phyloP scores from a whole-genome alignment of 73 alveolate species.

The Symbiodinium pilosum region DNA sequence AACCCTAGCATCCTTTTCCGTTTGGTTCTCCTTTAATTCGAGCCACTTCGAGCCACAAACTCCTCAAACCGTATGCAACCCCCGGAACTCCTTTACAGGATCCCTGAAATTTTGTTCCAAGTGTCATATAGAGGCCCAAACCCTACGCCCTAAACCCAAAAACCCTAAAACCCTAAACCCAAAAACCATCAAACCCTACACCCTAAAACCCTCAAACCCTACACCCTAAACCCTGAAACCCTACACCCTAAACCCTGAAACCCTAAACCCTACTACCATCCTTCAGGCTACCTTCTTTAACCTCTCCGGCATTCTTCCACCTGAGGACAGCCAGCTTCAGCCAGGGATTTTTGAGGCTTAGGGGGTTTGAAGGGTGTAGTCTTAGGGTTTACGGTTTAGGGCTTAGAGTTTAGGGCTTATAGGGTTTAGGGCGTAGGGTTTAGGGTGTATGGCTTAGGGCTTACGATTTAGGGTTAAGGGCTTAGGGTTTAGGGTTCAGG shows the following conservation, averaged over 20 bases:
- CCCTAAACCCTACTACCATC: not conserved
- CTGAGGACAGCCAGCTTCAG: not conserved
- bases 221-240: too few relatives aligned
- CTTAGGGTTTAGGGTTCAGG: too few relatives aligned
- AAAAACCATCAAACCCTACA: not conserved
- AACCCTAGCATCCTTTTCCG: not conserved
- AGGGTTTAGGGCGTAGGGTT: too few relatives aligned
- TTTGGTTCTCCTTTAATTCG: not conserved
- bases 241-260: not conserved
- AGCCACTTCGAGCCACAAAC: too few relatives aligned
- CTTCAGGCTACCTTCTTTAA: conserved; percentile 68
- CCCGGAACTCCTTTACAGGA: too few relatives aligned
- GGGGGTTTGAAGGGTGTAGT: not conserved
- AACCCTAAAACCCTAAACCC: not conserved
- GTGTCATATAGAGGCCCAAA: not conserved
- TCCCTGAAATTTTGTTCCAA: too few relatives aligned
- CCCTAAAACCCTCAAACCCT: too few relatives aligned
- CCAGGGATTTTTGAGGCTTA: not conserved
- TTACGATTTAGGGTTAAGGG: too few relatives aligned
- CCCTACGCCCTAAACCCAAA: not conserved
- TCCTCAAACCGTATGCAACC: too few relatives aligned
- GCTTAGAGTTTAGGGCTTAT: not conserved
- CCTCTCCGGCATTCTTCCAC: conserved; percentile 82
- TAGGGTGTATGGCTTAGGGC: too few relatives aligned
- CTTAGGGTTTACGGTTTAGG: not conserved